A percentile compares a stretch with the other conserved stretches of the same genome.
Evolutionary conservation across 495 filamentous ascomycete genomes (phyloP).

Genomic region (Penicillium maclennaniae): DNA sequence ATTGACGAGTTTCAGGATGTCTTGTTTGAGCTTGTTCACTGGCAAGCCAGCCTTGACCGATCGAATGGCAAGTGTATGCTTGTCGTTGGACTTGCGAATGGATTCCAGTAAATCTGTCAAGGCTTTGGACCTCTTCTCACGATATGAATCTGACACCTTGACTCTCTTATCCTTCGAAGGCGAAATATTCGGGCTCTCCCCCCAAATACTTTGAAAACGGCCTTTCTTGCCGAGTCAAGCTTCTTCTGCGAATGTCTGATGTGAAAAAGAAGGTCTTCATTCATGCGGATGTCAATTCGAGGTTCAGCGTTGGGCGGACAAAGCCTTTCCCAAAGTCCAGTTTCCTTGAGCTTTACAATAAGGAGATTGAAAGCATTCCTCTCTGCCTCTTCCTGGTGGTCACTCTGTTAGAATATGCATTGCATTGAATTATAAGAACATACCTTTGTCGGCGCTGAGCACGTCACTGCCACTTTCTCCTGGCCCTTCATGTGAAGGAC

Average conservation of each 20-base stretch:
- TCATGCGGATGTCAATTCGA: neutral
- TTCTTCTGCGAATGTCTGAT: constrained; percentile 2
- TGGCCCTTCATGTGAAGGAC: neutral
- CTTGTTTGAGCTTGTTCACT: constrained; percentile 41
- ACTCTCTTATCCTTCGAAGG: neutral
- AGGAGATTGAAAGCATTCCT: neutral
- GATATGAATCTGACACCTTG: neutral
- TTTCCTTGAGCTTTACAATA: neutral
- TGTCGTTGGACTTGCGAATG: constrained; percentile 3
- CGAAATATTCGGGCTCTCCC: neutral
- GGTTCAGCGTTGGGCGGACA: neutral
- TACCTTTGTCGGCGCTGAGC: neutral
- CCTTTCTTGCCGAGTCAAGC: neutral
- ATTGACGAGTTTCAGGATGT: constrained; percentile 46
- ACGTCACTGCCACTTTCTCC: neutral
- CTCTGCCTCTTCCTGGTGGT: neutral
- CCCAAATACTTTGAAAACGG: neutral
- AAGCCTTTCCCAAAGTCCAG: neutral
- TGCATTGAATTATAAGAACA: neutral
- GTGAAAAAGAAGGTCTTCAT: constrained; percentile 12
- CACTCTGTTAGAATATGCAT: neutral
- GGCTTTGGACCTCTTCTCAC: constrained; percentile 1
- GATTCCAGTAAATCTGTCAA: constrained; percentile 1
- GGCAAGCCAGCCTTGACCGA: constrained; percentile 32
- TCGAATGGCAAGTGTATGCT: constrained; percentile 1